A percentile compares a stretch with the other conserved stretches of the same genome.
Conservation (phyloP, 768 basidiomycete genomes). For the Sporobolomyces pararoseus region DNA sequence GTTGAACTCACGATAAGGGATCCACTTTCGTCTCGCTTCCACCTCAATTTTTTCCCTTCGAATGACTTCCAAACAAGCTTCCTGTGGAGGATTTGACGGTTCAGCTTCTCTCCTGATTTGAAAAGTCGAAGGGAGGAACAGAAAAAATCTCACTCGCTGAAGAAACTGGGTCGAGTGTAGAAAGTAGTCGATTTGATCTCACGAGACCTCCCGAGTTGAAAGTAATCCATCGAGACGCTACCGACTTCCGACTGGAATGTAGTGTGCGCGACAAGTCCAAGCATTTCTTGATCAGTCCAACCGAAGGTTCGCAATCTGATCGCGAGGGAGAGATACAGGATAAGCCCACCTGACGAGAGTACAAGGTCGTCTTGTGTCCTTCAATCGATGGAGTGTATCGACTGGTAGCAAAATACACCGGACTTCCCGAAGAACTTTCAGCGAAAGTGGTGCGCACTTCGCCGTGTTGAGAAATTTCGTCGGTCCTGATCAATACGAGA, state of each 20-base stretch:
- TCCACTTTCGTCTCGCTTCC: conserved; percentile 4
- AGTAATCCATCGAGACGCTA: conserved; percentile 6
- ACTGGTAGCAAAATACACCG: background rate
- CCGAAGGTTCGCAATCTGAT: too few relatives aligned
- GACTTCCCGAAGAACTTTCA: background rate
- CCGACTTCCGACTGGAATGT: conserved; percentile 1
- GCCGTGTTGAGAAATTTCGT: background rate
- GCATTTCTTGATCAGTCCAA: background rate
- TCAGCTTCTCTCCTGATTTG: too few relatives aligned
- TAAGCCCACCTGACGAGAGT: background rate
- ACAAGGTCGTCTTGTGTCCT: conserved; percentile 3
- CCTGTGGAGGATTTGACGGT: too few relatives aligned
- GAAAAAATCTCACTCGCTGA: conserved; percentile 19
- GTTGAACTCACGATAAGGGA: background rate
- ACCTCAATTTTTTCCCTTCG: conserved; percentile 11
- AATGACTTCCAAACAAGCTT: conserved; percentile 6
- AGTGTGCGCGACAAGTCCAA: background rate
- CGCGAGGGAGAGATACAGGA: too few relatives aligned
- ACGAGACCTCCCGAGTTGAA: background rate
- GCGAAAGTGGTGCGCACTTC: background rate
- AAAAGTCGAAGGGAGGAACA: background rate
- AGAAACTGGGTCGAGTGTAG: conserved; percentile 6
- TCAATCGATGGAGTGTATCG: background rate
- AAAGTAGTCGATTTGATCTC: background rate
- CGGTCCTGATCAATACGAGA: background rate